Evolutionary conservation across 768 basidiomycete species (phyloP).

Genomic region (Pilatotrama ljubarskyi): DNA sequence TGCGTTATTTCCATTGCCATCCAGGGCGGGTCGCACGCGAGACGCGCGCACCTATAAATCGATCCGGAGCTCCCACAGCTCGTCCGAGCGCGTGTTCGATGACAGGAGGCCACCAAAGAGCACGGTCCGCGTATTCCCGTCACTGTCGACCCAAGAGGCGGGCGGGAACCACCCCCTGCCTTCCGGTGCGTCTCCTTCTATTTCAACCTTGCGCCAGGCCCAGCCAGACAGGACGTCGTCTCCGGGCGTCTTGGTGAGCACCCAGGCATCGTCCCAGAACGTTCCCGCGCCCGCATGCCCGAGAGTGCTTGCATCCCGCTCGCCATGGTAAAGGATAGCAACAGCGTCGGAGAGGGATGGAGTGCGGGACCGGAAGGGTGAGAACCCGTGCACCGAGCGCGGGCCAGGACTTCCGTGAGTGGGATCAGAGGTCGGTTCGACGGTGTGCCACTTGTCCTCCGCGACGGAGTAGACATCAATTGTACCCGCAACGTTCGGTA

Average conservation of each 20-base stretch:
- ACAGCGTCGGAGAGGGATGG: conserved; percentile 18
- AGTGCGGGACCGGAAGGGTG: conserved; percentile 27
- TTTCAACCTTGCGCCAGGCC: conserved; percentile 31
- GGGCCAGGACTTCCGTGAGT: conserved; percentile 33
- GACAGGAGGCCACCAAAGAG: conserved; percentile 41
- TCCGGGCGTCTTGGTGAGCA: conserved; percentile 25
- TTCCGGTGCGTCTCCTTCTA: conserved; percentile 29
- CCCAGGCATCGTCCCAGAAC: conserved; percentile 44
- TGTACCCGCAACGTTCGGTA: conserved; percentile 27
- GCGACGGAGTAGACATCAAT: conserved; percentile 39
- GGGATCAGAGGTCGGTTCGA: conserved; percentile 29
- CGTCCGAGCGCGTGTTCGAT: conserved; percentile 41
- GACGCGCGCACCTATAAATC: conserved; percentile 6
- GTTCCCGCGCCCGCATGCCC: conserved; percentile 42
- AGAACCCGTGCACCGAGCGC: conserved; percentile 38
- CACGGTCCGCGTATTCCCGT: conserved; percentile 20
- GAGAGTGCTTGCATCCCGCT: conserved; percentile 35
- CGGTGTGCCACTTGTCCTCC: conserved; percentile 28
- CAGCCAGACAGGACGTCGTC: conserved; percentile 16
- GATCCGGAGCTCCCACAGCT: conserved; percentile 43
- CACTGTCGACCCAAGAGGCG: conserved; percentile 27
- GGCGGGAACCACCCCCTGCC: conserved; percentile 47
- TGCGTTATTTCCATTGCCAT: neutral
- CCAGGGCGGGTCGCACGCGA: neutral
- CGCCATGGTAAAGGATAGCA: conserved; percentile 40